Conservation (phyloP, 202 grass and related monocot genomes). For the Panicum virgatum region DNA sequence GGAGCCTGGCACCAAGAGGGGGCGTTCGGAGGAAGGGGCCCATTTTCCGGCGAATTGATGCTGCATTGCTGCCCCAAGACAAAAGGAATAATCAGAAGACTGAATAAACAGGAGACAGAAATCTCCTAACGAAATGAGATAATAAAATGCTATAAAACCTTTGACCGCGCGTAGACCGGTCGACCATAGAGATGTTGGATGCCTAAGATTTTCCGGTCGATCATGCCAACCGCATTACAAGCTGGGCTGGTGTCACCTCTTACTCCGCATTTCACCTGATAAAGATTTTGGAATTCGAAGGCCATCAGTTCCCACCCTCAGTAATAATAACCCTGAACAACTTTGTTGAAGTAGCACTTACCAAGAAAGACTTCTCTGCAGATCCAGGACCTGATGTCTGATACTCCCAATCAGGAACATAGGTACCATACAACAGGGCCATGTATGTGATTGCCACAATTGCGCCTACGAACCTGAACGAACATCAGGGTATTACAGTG, state of each 20-base stretch:
- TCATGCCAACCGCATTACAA: constrained; percentile 84
- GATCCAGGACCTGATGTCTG: constrained; percentile 59
- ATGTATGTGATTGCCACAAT: constrained; percentile 61
- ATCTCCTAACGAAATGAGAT: background rate
- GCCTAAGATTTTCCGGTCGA: constrained; percentile 84
- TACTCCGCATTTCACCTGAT: constrained; percentile 81
- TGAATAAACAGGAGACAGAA: background rate
- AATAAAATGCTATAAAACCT: too few relatives aligned
- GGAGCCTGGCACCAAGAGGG: constrained; percentile 94
- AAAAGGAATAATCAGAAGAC: background rate
- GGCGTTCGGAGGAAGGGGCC: constrained; percentile 73
- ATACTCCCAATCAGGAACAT: constrained; percentile 86
- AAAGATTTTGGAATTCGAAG: constrained; percentile 17
- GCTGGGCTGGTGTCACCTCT: constrained; percentile 75
- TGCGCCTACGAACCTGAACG: constrained; percentile 56
- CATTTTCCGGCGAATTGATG: constrained; percentile 80
- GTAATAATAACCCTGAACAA: background rate
- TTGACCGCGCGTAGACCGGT: constrained; percentile 77
- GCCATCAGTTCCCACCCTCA: background rate
- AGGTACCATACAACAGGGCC: constrained; percentile 62
- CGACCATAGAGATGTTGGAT: constrained; percentile 83
- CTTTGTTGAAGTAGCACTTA: constrained; percentile 37
- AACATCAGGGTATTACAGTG: background rate
- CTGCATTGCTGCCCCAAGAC: constrained; percentile 80
- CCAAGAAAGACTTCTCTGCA: constrained; percentile 37